phyloP scores from a whole-genome alignment of 2,329 filamentous ascomycete species.

The Uncinocarpus reesii region DNA sequence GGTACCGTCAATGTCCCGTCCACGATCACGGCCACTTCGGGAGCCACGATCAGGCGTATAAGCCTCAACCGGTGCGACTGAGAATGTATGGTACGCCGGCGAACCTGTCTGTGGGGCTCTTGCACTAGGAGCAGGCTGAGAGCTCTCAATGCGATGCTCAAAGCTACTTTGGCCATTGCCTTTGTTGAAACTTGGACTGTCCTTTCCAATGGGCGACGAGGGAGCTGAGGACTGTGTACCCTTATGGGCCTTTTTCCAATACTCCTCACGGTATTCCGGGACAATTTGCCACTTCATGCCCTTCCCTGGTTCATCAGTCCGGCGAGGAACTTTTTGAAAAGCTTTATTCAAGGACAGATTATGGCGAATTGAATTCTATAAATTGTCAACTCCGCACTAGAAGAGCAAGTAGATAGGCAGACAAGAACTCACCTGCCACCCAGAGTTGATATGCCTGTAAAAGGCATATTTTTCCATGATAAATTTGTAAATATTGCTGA shows the following conservation, averaged over 20 bases:
- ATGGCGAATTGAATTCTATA: slow-evolving; percentile 85
- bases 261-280: slow-evolving; percentile 72
- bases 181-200: slow-evolving; percentile 31
- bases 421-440: slow-evolving; percentile 67
- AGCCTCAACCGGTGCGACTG: slow-evolving; percentile 35
- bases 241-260: slow-evolving; percentile 56
- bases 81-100: slow-evolving; percentile 35
- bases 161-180: slow-evolving; percentile 24
- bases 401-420: not conserved
- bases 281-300: slow-evolving; percentile 99
- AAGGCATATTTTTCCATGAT: slow-evolving; percentile 89
- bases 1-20: slow-evolving; percentile 23
- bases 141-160: slow-evolving; percentile 24
- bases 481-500: slow-evolving; percentile 87
- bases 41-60: slow-evolving; percentile 41
- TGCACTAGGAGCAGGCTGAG: slow-evolving; percentile 32
- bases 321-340: slow-evolving; percentile 84
- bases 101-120: slow-evolving; percentile 33
- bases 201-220: slow-evolving; percentile 37
- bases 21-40: slow-evolving; percentile 25
- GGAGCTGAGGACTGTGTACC: slow-evolving; percentile 38
- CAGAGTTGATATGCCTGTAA: slow-evolving; percentile 72
- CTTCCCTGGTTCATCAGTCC: slow-evolving; percentile 91
- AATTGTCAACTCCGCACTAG: too few species aligned
- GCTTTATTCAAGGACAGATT: slow-evolving; percentile 91